Evolutionary conservation across 2,329 filamentous ascomycete genomes (phyloP).

Genomic region (Keithomyces neogunnii): DNA sequence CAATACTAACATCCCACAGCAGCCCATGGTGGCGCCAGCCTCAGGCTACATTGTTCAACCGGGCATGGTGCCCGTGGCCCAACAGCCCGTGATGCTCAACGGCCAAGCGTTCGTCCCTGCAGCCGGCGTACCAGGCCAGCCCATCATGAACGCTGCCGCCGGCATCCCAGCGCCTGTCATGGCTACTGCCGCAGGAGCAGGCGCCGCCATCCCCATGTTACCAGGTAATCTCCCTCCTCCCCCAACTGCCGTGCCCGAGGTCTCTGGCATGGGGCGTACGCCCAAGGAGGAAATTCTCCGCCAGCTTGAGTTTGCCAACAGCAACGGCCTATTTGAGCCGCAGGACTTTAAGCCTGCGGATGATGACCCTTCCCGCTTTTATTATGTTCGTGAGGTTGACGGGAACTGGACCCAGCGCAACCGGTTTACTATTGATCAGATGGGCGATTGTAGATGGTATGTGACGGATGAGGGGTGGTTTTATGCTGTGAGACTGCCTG

Average conservation of each 20-base stretch:
- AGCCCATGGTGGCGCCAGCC: slow-evolving; percentile 20
- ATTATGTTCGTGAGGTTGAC: slow-evolving; percentile 53
- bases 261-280: slow-evolving; percentile 44
- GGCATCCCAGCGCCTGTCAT: slow-evolving; percentile 17
- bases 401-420: slow-evolving; percentile 51
- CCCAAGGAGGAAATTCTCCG: slow-evolving; percentile 36
- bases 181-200: slow-evolving; percentile 11
- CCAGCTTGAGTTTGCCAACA: slow-evolving; percentile 39
- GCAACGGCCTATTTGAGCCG: slow-evolving; percentile 43
- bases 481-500: slow-evolving; percentile 48
- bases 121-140: slow-evolving; percentile 17
- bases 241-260: slow-evolving; percentile 29
- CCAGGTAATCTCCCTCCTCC: slow-evolving; percentile 27
- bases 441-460: slow-evolving; percentile 51
- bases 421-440: slow-evolving; percentile 51
- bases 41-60: slow-evolving; percentile 23
- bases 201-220: slow-evolving; percentile 22
- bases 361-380: slow-evolving; percentile 50
- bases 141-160: slow-evolving; percentile 18
- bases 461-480: slow-evolving; percentile 48
- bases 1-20: slow-evolving; percentile 13
- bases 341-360: slow-evolving; percentile 58
- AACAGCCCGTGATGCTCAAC: slow-evolving; percentile 25
- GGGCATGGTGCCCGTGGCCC: slow-evolving; percentile 6
- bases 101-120: slow-evolving; percentile 16